Base-by-base conservation (phyloP, 2,329 filamentous ascomycete species). In the Tolypocladium ovalisporum region DNA sequence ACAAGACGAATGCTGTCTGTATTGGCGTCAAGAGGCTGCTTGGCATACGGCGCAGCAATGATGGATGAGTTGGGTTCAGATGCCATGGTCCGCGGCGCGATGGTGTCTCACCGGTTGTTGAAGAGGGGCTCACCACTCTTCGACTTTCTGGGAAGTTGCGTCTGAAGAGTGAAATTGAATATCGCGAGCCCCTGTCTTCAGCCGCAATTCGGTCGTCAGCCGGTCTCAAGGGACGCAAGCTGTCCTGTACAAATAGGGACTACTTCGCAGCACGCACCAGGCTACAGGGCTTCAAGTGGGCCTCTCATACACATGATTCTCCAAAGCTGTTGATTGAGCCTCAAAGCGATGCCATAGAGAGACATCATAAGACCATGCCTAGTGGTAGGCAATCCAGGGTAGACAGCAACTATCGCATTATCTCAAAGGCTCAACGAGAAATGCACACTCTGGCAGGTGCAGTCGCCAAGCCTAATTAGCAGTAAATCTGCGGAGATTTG, bases 1-100 rank as follows among this genome's bases (percentile, higher is more conserved):
- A 60, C 56, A 37, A 58, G 29, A n/a, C 58, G 58, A 52, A 60
- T 60, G 58, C 58, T 55, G 32, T 60, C 56, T 9, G 58, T 40
- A 15, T 19, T 54, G 13, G 52, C 15, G 37, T 57, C 52, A 19
- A 60, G 36, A 1, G 52, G 54, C 19, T 39, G 37, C n/a, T 52
- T 55, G 52, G 54, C 52, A 34, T 60, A 60, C 7, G 54, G 56
- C 29, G 29, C 47, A 13, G 19, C 8, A 29, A 32, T n/a, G 4
- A n/a, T n/a, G 2, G 27, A 9, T 15, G 47, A 5, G 3, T 22
- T 29, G 19, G 29, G 27, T 22, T 35, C 29, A 22, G 29, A 52
- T 2, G 19, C 47, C 47, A 52, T 52, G 29, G 19, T 19, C 3
- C 19, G 10, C 4, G 9, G 8, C 47, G 27, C 29, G 10, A 22